phyloP scores from a whole-genome alignment of 306 rosid species.

The Echinosophora koreensis region DNA sequence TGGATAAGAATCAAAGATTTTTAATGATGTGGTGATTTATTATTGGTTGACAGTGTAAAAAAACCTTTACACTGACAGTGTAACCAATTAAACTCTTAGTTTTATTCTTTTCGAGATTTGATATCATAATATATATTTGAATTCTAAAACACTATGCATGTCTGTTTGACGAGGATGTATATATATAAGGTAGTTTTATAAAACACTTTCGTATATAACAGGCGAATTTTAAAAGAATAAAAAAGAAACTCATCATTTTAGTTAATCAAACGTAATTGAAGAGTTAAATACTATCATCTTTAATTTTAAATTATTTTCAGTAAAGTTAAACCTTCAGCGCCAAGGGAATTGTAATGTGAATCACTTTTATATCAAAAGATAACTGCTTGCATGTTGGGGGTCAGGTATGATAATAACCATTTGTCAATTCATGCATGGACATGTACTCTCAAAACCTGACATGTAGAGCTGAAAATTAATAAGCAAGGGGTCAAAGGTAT shows the following conservation, averaged over 20 bases:
- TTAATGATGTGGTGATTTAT: too few relatives aligned
- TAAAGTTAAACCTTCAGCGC: constrained; percentile 38
- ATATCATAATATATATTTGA: background rate
- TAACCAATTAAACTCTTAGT: too few relatives aligned
- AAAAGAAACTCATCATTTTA: background rate
- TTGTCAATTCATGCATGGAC: constrained; percentile 65
- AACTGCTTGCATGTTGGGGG: constrained; percentile 33
- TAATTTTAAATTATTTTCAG: background rate
- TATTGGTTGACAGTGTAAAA: too few relatives aligned
- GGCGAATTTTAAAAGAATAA: background rate
- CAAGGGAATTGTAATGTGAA: constrained; percentile 25
- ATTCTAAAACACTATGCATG: background rate
- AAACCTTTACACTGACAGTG: too few relatives aligned
- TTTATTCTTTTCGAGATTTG: constrained; percentile 15
- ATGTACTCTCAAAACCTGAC: constrained; percentile 57
- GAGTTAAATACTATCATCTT: constrained; percentile 14
- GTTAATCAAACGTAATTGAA: background rate
- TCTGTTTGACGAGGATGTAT: background rate
- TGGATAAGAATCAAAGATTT: too few relatives aligned
- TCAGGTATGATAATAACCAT: constrained; percentile 46
- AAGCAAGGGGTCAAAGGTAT: constrained; percentile 55
- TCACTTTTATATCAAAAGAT: constrained; percentile 31
- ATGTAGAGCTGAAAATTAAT: constrained; percentile 53
- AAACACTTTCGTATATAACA: background rate
- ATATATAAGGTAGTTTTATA: background rate